Conservation (phyloP, 108 stramenopile genomes). For the Stephanodiscus triporus region DNA sequence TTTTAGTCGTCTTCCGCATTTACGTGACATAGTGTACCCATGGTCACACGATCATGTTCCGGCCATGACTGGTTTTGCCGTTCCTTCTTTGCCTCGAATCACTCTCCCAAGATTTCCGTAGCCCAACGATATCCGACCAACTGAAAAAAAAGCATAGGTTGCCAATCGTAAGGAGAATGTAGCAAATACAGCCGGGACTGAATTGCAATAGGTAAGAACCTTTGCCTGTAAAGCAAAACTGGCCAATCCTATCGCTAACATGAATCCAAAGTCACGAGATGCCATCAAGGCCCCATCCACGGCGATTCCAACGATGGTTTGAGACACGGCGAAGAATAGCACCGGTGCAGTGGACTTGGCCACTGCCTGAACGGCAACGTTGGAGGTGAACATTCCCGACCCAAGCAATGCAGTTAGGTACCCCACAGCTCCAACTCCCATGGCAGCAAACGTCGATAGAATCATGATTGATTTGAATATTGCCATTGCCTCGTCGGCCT, state of each 20-base stretch:
- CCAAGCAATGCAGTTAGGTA: constrained; percentile 51
- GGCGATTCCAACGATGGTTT: constrained; percentile 66
- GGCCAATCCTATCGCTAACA: constrained; percentile 58
- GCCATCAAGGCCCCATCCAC: constrained; percentile 84
- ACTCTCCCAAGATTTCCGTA: constrained; percentile 59
- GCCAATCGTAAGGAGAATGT: constrained; percentile 69
- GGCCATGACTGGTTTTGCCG: background rate
- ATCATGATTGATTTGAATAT: constrained; percentile 70
- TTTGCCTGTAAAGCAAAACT: constrained; percentile 62
- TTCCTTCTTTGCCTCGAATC: constrained; percentile 11
- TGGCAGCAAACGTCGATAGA: constrained; percentile 52
- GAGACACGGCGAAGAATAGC: constrained; percentile 65
- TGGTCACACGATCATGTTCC: background rate
- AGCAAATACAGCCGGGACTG: constrained; percentile 50
- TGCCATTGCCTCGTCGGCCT: constrained; percentile 45
- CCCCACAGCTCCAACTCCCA: constrained; percentile 62
- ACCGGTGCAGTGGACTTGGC: constrained; percentile 65
- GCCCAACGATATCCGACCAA: constrained; percentile 44
- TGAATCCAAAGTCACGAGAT: constrained; percentile 79
- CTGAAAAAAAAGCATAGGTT: constrained; percentile 54
- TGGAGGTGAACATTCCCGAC: constrained; percentile 66
- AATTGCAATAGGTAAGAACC: constrained; percentile 52
- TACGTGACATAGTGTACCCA: background rate
- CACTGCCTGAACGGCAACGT: constrained; percentile 60
- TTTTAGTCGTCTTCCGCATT: background rate